Percentiles rank a stretch among this genome's conserved stretches.
These are phyloP conservation scores for Wickerhamiella hasegawae DNA, from an alignment of 805 yeast genomes.

Conservation along the genomic window DNA sequence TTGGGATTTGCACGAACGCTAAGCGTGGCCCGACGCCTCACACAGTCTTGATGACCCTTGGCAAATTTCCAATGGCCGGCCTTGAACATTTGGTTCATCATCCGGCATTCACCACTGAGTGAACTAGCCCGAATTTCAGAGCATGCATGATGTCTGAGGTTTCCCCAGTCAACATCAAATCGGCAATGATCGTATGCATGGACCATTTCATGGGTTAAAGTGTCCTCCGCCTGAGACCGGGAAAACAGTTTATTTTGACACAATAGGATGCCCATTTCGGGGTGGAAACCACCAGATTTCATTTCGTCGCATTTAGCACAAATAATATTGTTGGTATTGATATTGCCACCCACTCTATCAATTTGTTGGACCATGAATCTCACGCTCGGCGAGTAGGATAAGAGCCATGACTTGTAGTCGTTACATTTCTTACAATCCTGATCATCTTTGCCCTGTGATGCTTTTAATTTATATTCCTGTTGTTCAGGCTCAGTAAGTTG, in stretches of 20 bases:
- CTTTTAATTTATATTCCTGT: no score
- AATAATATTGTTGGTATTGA: slow-evolving; percentile 36
- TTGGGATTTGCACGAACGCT: slow-evolving; percentile 78
- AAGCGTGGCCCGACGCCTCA: slow-evolving; percentile 69
- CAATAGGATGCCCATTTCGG: slow-evolving; percentile 68
- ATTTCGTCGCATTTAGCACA: slow-evolving; percentile 76
- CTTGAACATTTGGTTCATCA: slow-evolving; percentile 62
- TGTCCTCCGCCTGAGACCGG: slow-evolving; percentile 76
- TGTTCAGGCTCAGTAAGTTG: slow-evolving; percentile 4
- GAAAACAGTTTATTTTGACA: slow-evolving; percentile 70
- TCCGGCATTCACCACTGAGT: slow-evolving; percentile 87
- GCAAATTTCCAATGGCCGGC: slow-evolving; percentile 37
- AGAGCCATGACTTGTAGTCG: slow-evolving; percentile 63
- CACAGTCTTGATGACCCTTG: slow-evolving; percentile 83
- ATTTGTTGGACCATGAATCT: slow-evolving; percentile 77
- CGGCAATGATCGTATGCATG: slow-evolving; percentile 86
- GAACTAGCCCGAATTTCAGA: slow-evolving; percentile 89
- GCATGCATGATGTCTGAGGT: slow-evolving; percentile 89
- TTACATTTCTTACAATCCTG: slow-evolving; percentile 59
- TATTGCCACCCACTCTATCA: slow-evolving; percentile 41
- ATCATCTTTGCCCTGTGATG: slow-evolving; percentile 45
- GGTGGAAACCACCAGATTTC: slow-evolving; percentile 87
- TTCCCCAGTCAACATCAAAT: slow-evolving; percentile 73
- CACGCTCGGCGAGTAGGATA: slow-evolving; percentile 62
- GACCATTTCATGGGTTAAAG: slow-evolving; percentile 79